Conservation (phyloP, 257 asterid species). For the Lithospermum erythrorhizon region DNA sequence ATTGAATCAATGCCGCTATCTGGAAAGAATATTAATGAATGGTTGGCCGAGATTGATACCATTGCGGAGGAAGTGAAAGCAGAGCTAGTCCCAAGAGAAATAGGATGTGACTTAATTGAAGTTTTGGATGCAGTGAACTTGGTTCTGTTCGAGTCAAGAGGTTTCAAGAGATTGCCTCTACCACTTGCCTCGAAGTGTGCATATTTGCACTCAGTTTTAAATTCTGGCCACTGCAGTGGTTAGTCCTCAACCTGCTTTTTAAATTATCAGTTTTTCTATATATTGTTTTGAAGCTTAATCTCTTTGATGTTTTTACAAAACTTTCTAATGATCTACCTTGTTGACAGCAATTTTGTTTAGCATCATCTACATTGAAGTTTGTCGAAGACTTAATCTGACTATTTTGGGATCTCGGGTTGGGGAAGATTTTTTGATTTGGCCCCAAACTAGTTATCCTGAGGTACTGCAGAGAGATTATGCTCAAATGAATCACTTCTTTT, state of each 20-base stretch:
- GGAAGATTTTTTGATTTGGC: conserved; percentile 98
- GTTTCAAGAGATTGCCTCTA: conserved; percentile 70
- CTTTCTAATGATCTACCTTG: conserved; percentile 11
- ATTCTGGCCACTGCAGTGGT: conserved; percentile 73
- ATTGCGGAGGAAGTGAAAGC: conserved; percentile 87
- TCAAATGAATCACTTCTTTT: neutral
- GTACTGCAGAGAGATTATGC: conserved; percentile 24
- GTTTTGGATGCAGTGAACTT: conserved; percentile 81
- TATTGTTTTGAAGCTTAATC: conserved; percentile 2
- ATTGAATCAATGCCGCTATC: conserved; percentile 64
- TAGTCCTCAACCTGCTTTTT: conserved; percentile 11
- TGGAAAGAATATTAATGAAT: conserved; percentile 59
- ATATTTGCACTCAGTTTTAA: conserved; percentile 76
- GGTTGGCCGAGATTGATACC: conserved; percentile 69
- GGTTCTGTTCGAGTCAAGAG: conserved; percentile 61
- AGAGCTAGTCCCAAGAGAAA: conserved; percentile 68
- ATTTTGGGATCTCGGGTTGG: conserved; percentile 97
- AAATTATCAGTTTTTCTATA: neutral
- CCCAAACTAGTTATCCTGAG: conserved; percentile 87
- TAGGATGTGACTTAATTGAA: conserved; percentile 69
- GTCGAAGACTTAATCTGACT: conserved; percentile 76
- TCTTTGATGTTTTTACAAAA: conserved; percentile 6
- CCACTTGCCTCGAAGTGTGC: conserved; percentile 68
- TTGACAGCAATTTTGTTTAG: conserved; percentile 82
- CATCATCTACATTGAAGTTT: conserved; percentile 89